Percentiles rank a stretch among this genome's conserved stretches.
phyloP scores from a whole-genome alignment of 129 eudicot genomes.

The Rutidosis leptorrhynchoides region DNA sequence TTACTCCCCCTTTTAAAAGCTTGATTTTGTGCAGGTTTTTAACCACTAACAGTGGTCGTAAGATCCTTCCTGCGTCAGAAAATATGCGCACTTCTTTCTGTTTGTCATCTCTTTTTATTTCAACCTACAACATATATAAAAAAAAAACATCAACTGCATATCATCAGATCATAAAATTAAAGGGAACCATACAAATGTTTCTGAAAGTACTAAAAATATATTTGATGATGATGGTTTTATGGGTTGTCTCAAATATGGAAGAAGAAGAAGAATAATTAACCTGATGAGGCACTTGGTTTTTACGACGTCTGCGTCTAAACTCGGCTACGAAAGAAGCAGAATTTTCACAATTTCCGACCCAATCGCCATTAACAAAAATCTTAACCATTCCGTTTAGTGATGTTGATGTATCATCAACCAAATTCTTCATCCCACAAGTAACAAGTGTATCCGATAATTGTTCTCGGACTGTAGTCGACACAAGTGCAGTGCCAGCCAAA shows the following conservation, averaged over 20 bases:
- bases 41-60: conserved; percentile 84
- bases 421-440: conserved; percentile 66
- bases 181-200: too few relatives aligned
- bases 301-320: conserved; percentile 61
- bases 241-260: too few relatives aligned
- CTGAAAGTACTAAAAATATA: too few relatives aligned
- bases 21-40: conserved; percentile 54
- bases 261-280: conserved; percentile 38
- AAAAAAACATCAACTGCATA: neutral
- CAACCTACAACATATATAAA: conserved; percentile 47
- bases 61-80: conserved; percentile 85
- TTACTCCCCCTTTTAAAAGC: conserved; percentile 57
- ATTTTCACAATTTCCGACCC: conserved; percentile 77
- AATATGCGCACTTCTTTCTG: conserved; percentile 77
- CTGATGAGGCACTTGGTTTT: conserved; percentile 50
- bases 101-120: conserved; percentile 66
- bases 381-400: conserved; percentile 48
- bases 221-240: too few relatives aligned
- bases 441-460: conserved; percentile 36
- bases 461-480: conserved; percentile 48
- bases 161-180: conserved; percentile 11
- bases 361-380: conserved; percentile 76
- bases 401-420: conserved; percentile 51
- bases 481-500: conserved; percentile 80
- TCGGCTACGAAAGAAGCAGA: conserved; percentile 63